A percentile compares a stretch with the other conserved stretches of the same genome.
These are phyloP conservation scores for Inga leiocalycina DNA, from an alignment of 306 rosid genomes.

Conservation along the genomic window DNA sequence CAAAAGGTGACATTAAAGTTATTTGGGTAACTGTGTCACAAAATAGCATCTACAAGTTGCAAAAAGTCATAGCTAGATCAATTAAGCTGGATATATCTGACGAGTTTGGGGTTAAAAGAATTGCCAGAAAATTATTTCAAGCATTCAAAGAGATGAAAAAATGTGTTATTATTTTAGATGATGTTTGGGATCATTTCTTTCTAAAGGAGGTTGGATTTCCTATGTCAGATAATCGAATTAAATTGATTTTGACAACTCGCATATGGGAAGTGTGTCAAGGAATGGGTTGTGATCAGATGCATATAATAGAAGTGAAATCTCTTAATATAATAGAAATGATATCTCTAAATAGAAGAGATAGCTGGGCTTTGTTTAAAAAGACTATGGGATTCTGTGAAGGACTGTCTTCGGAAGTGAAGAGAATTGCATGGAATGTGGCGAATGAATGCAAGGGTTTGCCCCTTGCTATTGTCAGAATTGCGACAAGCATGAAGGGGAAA, in stretches of 20 bases:
- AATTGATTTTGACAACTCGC: too few relatives aligned
- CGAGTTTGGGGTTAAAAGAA: not conserved
- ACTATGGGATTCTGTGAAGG: not conserved
- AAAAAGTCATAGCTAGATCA: constrained; percentile 14
- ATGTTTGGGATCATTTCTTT: too few relatives aligned
- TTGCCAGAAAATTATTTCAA: not conserved
- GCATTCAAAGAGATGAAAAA: not conserved
- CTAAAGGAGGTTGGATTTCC: too few relatives aligned
- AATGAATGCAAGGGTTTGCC: not conserved
- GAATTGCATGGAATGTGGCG: not conserved
- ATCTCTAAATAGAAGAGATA: not conserved
- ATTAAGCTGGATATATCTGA: not conserved
- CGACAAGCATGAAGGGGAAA: not conserved
- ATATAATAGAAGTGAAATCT: not conserved
- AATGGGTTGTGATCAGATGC: too few relatives aligned
- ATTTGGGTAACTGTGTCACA: constrained; percentile 20
- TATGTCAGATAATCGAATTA: too few relatives aligned
- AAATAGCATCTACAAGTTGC: constrained; percentile 27
- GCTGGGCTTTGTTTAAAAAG: not conserved
- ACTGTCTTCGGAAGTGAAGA: not conserved
- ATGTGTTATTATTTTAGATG: too few relatives aligned
- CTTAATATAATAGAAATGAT: not conserved
- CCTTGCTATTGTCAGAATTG: not conserved
- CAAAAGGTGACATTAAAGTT: not conserved
- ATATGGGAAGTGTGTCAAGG: too few relatives aligned